phyloP scores from a whole-genome alignment of 129 eudicot species.

The Dittrichia graveolens region DNA sequence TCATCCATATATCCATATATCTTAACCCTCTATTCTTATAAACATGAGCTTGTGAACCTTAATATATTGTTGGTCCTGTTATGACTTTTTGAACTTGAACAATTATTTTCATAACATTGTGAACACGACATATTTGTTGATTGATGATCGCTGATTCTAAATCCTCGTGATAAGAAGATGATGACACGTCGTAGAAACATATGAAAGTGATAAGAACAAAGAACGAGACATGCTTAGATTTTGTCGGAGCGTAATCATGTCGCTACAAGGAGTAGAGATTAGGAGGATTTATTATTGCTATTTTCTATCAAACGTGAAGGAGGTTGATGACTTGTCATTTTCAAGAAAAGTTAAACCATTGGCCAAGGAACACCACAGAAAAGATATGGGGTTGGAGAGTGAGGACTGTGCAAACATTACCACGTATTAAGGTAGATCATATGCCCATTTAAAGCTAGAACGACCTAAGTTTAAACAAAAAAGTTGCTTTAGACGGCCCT shows the following conservation, averaged over 20 bases:
- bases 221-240: too few species aligned
- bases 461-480: background rate
- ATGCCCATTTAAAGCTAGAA: background rate
- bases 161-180: background rate
- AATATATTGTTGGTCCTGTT: too few species aligned
- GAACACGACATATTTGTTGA: too few species aligned
- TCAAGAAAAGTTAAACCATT: conserved; percentile 24
- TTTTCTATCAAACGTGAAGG: background rate
- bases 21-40: too few species aligned
- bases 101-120: too few species aligned
- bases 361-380: conserved; percentile 16
- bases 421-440: background rate
- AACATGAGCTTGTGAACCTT: too few species aligned
- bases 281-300: background rate
- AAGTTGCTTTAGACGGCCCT: conserved; percentile 7
- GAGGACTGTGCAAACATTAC: conserved; percentile 1
- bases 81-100: too few species aligned
- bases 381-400: background rate
- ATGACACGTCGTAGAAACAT: background rate
- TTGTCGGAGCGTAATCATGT: background rate
- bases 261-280: background rate
- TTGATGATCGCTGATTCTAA: too few species aligned
- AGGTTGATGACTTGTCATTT: conserved; percentile 24
- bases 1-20: too few species aligned
- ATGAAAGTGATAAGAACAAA: background rate